A percentile compares a stretch with the other conserved stretches of the same genome.
Conservation (phyloP, 768 basidiomycete species). For the Amylocystis lapponica region DNA sequence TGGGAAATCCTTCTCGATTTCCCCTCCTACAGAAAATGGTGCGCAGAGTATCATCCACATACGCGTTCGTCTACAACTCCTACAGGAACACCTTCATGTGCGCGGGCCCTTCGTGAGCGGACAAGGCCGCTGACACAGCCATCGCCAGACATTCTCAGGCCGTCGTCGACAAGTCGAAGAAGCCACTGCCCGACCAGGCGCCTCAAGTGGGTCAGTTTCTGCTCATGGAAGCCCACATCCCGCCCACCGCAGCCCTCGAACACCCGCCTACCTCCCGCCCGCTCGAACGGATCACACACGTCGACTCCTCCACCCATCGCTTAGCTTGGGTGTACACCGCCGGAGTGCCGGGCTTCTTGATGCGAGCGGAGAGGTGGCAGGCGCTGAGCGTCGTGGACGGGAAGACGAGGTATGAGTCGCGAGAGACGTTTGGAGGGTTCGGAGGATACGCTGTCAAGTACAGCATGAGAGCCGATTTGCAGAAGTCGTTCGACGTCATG, state of each 20-base stretch:
- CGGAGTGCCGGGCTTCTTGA: slow-evolving; percentile 43
- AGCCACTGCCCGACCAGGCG: slow-evolving; percentile 41
- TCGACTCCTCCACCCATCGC: slow-evolving; percentile 51
- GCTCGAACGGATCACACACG: slow-evolving; percentile 39
- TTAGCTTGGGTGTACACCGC: slow-evolving; percentile 50
- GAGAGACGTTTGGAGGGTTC: slow-evolving; percentile 53
- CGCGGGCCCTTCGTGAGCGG: slow-evolving; percentile 15
- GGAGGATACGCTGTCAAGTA: slow-evolving; percentile 48
- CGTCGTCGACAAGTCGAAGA: slow-evolving; percentile 35
- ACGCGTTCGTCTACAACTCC: neutral
- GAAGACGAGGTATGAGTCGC: slow-evolving; percentile 59
- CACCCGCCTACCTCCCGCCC: slow-evolving; percentile 33
- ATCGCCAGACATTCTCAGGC: slow-evolving; percentile 42
- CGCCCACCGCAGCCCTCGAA: slow-evolving; percentile 45
- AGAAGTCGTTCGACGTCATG: slow-evolving; percentile 44
- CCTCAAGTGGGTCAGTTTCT: slow-evolving; percentile 44
- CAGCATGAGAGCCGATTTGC: slow-evolving; percentile 38
- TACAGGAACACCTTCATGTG: slow-evolving; percentile 67
- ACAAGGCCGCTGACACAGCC: neutral
- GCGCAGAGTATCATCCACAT: slow-evolving; percentile 13
- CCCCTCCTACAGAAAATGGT: slow-evolving; percentile 58
- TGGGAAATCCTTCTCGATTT: slow-evolving; percentile 63
- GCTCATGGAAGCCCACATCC: slow-evolving; percentile 51
- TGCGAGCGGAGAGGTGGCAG: slow-evolving; percentile 61
- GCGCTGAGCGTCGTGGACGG: slow-evolving; percentile 40